These are phyloP conservation scores for Lachnellula cervina DNA, from an alignment of 2,329 filamentous ascomycete genomes.

Conservation along the genomic window DNA sequence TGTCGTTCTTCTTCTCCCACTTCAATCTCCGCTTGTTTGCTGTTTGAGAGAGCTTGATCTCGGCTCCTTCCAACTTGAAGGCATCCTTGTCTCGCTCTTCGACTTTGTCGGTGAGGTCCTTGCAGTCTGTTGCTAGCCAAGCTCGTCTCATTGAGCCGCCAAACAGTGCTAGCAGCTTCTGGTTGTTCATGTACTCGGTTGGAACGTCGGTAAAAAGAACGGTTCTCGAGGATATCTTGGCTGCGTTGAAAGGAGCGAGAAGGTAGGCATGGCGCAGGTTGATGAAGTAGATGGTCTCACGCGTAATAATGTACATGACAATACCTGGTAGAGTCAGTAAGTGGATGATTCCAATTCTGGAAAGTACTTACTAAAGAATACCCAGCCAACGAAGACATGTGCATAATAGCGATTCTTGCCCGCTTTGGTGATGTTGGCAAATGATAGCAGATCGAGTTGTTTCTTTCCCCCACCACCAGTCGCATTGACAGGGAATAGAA, in stretches of 20 bases:
- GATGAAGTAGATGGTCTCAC: conserved; percentile 86
- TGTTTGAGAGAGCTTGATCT: conserved; percentile 75
- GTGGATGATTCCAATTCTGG: neutral
- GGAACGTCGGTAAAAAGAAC: conserved; percentile 86
- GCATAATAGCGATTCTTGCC: conserved; percentile 67
- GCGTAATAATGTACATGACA: conserved; percentile 80
- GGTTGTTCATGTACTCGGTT: conserved; percentile 68
- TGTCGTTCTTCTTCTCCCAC: conserved; percentile 33
- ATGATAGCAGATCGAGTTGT: conserved; percentile 75
- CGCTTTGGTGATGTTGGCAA: conserved; percentile 63
- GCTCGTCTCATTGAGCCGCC: conserved; percentile 73
- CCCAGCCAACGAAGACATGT: conserved; percentile 72
- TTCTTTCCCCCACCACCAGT: conserved; percentile 63
- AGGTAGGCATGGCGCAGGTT: conserved; percentile 89
- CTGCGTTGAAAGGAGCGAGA: conserved; percentile 75
- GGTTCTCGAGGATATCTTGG: conserved; percentile 81
- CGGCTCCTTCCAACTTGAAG: conserved; percentile 77
- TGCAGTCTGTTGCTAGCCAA: conserved; percentile 76
- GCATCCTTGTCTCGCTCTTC: conserved; percentile 75
- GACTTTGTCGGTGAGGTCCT: conserved; percentile 73
- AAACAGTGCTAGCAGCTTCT: conserved; percentile 72
- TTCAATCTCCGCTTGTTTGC: conserved; percentile 71
- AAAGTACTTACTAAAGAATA: conserved; percentile 55
- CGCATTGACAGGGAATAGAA: conserved; percentile 74
- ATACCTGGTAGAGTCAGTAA: conserved; percentile 47